Evolutionary conservation across 257 asterid genomes (phyloP).

Genomic region (Petunia axillaris): DNA sequence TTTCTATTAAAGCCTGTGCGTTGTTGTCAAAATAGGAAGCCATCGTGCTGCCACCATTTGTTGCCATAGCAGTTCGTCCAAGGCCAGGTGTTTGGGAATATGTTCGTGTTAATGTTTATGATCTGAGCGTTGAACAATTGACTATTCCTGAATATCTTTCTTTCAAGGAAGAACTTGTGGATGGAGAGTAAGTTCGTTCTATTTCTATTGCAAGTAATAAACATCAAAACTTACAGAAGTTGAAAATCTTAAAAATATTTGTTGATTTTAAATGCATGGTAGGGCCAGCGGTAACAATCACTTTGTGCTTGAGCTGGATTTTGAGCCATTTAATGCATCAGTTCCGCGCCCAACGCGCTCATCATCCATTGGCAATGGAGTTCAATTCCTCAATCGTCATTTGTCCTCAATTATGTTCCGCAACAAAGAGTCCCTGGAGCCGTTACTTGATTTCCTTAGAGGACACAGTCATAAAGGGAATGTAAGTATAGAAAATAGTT

Average conservation of each 20-base stretch:
- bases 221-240: not conserved
- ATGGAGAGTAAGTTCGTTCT: constrained; percentile 72
- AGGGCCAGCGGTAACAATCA: constrained; percentile 51
- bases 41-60: constrained; percentile 92
- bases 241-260: not conserved
- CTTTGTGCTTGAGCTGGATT: constrained; percentile 86
- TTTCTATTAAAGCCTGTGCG: constrained; percentile 14
- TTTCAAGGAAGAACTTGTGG: constrained; percentile 87
- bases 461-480: constrained; percentile 83
- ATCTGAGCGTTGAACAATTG: constrained; percentile 90
- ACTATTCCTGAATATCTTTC: constrained; percentile 76
- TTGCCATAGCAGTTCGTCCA: constrained; percentile 90
- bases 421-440: constrained; percentile 85
- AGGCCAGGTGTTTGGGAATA: constrained; percentile 99
- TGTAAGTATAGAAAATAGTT: constrained; percentile 47
- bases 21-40: constrained; percentile 68
- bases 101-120: constrained; percentile 86
- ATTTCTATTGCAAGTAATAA: not conserved
- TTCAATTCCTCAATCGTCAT: constrained; percentile 95
- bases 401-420: constrained; percentile 94
- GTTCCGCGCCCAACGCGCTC: constrained; percentile 94
- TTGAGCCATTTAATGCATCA: constrained; percentile 91
- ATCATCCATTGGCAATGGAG: constrained; percentile 93
- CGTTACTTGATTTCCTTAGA: constrained; percentile 87
- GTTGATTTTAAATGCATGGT: constrained; percentile 27